These are phyloP conservation scores for Tanacetum coccineum DNA, from an alignment of 129 eudicot genomes.

Conservation along the genomic window DNA sequence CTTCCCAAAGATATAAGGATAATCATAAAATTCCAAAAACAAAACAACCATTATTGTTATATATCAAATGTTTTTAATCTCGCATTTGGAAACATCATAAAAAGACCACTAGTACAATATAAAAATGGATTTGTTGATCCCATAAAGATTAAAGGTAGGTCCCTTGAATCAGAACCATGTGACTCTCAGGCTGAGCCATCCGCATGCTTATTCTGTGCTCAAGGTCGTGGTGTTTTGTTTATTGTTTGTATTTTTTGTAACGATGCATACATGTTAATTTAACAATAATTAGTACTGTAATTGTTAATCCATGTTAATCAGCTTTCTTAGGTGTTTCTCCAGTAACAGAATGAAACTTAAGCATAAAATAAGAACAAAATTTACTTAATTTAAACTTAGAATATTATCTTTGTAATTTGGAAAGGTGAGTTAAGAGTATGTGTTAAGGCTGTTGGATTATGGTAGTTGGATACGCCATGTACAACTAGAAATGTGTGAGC, in stretches of 20 bases:
- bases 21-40: not conserved
- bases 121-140: slow-evolving; percentile 8
- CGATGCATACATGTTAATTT: slow-evolving; percentile 3
- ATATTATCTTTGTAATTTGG: too few species aligned
- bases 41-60: not conserved
- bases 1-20: too few species aligned
- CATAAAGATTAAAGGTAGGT: not conserved
- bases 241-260: not conserved
- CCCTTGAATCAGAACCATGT: slow-evolving; percentile 3
- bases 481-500: too few species aligned
- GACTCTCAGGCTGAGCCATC: slow-evolving; percentile 1
- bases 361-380: too few species aligned
- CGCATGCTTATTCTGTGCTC: slow-evolving; percentile 16
- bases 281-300: too few species aligned
- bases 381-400: too few species aligned
- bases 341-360: too few species aligned
- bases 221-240: not conserved
- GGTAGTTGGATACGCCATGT: too few species aligned
- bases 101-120: not conserved
- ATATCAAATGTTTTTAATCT: not conserved
- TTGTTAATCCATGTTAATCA: too few species aligned
- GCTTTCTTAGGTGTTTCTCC: too few species aligned
- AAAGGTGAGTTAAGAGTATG: too few species aligned
- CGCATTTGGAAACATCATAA: not conserved
- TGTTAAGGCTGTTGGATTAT: too few species aligned